Percentiles rank a stretch among this genome's conserved stretches.
Evolutionary conservation across 2,329 filamentous ascomycete species (phyloP).

Genomic region (Cordyceps fumosorosea): DNA sequence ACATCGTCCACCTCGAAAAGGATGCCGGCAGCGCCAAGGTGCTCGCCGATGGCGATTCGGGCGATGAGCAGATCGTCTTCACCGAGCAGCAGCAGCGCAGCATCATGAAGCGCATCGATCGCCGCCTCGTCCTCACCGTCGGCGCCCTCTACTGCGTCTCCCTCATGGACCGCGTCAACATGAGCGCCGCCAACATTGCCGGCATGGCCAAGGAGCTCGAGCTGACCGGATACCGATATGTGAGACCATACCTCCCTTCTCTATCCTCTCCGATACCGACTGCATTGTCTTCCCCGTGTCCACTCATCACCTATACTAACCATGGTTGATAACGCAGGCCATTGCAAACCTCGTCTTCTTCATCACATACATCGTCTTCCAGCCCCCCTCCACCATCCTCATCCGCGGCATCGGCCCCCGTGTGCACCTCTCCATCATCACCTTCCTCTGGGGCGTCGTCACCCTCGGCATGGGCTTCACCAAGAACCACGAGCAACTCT

Average conservation of each 20-base stretch:
- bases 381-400: slow-evolving; percentile 63
- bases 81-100: slow-evolving; percentile 55
- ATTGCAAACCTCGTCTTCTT: slow-evolving; percentile 69
- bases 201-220: slow-evolving; percentile 47
- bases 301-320: neutral
- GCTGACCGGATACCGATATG: slow-evolving; percentile 40
- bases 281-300: neutral
- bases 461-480: slow-evolving; percentile 64
- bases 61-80: slow-evolving; percentile 37
- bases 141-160: slow-evolving; percentile 67
- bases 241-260: slow-evolving; percentile 20
- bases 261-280: too few relatives aligned
- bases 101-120: slow-evolving; percentile 65
- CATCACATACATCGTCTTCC: slow-evolving; percentile 64
- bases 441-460: slow-evolving; percentile 50
- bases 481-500: slow-evolving; percentile 42
- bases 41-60: slow-evolving; percentile 19
- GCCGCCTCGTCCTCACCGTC: slow-evolving; percentile 53
- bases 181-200: slow-evolving; percentile 66
- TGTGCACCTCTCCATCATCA: slow-evolving; percentile 47
- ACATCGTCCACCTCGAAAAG: slow-evolving; percentile 1
- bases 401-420: slow-evolving; percentile 61
- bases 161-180: slow-evolving; percentile 73
- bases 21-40: neutral
- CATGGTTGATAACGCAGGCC: slow-evolving; percentile 32